Evolutionary conservation across 208 protist species (phyloP), one percentile per base, ranked within the genome.

Genomic region (Trypanosomatidae sp.): DNA sequence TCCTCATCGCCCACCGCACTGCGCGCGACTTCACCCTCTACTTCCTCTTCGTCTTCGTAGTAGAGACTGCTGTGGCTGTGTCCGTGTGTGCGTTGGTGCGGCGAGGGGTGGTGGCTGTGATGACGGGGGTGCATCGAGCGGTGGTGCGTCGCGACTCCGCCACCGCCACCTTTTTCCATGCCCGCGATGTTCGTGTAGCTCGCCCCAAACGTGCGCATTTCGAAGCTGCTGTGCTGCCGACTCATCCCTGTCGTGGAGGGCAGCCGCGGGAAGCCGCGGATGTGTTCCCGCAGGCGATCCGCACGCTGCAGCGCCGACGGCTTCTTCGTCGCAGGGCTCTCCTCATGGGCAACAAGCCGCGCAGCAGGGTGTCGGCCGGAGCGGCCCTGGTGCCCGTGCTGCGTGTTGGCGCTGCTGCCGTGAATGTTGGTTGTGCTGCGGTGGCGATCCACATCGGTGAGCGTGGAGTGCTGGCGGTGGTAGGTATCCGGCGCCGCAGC

Each of bases 1-100:
- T 30, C 33, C 30, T 19, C 56, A 13, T 9, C 7, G 56, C 15
- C 8, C 28, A 13, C 56, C 30, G 30, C 28, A 41, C 33, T 2
- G 12, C 60, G 30, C 13, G 13, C 7, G n/a, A 22, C 33, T 41
- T 15, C 55, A 50, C 36, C 39, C 25, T n/a, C n/a, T 22, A 5
- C 10, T 7, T 46, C 13, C 15, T 33, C 4, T 19, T 49, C 19
- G 4, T 62, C 52, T 28, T 19, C 36, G 41, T 49, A 30, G 68
- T 44, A 25, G 1, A 59, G 55, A 19, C 46, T 73, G 59, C 5
- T 67, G 78, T 44, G 25, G n/a, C 47, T 46, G 49, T 30, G 66
- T 36, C 6, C 66, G 22, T 53, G 64, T 4, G 22, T 22, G 15
- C 19, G 44, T 36, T 65, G 60, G 12, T 17, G 30, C 60, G 8